These are phyloP conservation scores for Clavispora asparagi DNA, from an alignment of 805 yeast species.

Conservation along the genomic window DNA sequence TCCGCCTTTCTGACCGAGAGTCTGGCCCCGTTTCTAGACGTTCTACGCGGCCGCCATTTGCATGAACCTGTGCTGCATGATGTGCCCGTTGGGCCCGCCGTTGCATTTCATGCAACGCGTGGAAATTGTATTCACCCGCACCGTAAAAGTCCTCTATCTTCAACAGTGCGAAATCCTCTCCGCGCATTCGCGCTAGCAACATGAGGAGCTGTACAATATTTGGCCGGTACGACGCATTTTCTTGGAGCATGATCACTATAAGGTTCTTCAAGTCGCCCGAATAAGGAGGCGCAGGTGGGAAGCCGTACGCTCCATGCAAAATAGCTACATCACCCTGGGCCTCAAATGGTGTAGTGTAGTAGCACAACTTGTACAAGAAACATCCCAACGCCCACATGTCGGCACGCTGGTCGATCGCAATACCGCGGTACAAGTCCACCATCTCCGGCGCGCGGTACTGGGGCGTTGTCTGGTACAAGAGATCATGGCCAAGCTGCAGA, in stretches of 20 bases:
- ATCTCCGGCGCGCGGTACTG: conserved; percentile 95
- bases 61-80: not conserved
- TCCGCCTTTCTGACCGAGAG: not conserved
- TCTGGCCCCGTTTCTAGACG: not conserved
- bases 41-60: not conserved
- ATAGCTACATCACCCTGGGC: conserved; percentile 82
- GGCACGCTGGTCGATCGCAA: conserved; percentile 84
- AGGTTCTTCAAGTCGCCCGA: conserved; percentile 70
- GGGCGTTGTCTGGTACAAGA: conserved; percentile 88
- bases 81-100: conserved; percentile 23
- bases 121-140: conserved; percentile 52
- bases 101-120: conserved; percentile 50
- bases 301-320: conserved; percentile 73
- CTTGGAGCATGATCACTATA: conserved; percentile 74
- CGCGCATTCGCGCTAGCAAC: conserved; percentile 49
- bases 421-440: conserved; percentile 80
- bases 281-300: conserved; percentile 65
- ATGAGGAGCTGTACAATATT: conserved; percentile 80
- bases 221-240: conserved; percentile 78
- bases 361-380: conserved; percentile 82
- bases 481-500: conserved; percentile 74
- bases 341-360: conserved; percentile 93
- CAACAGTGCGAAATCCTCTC: conserved; percentile 23
- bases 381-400: conserved; percentile 98
- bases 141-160: conserved; percentile 42